Base-by-base conservation (phyloP, 2,329 filamentous ascomycete species). In the Trichoderma atrobrunneum region DNA sequence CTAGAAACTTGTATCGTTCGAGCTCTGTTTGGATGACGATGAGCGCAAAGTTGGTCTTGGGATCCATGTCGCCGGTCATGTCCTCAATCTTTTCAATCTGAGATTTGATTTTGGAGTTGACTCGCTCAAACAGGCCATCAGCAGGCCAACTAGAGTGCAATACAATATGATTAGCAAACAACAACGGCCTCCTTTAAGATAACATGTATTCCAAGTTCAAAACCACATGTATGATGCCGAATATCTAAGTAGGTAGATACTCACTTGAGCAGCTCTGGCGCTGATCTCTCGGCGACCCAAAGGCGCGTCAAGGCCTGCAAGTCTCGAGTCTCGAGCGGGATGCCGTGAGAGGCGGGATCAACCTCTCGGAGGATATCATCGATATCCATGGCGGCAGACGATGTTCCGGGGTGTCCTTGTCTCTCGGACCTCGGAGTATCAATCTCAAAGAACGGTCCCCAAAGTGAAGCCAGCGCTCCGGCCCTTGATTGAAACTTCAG, bases 11-110 rank as follows among this genome's bases (percentile, higher is more conserved):
- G 83, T 93, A 97, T 60, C 96, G 88, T 81, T 98, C 95, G 70
- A 99, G 88, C 83, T 99, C 96, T 7, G 97, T 98, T 85, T 99
- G 96, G 70, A 98, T 91, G 74, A 99, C 92, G 63, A 98, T 97
- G 78, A 98, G 90, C 73, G 90, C 90, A 81, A 99, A 97, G 80
- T 97, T 98, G 75, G 93, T 91, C 81, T 93, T 94, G 61, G 95
- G 92, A 78, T 97, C 94, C 89, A 95, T 92, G 78, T 93, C 91
- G 74, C 92, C 92, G 14, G 92, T 95, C 87, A 95, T 88, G 72
- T 91, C 88, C 83, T 93, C 91, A 74, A 93, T 89, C 76, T 86
- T 87, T 81, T 91, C 88, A 78, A 93, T 92, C 84, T 93, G 91
- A 61, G 83, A 82, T 76, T 90, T 89, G 74, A 94, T 89, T 73